phyloP scores from a whole-genome alignment of 2,329 filamentous ascomycete genomes.

The Apiospora hydei region DNA sequence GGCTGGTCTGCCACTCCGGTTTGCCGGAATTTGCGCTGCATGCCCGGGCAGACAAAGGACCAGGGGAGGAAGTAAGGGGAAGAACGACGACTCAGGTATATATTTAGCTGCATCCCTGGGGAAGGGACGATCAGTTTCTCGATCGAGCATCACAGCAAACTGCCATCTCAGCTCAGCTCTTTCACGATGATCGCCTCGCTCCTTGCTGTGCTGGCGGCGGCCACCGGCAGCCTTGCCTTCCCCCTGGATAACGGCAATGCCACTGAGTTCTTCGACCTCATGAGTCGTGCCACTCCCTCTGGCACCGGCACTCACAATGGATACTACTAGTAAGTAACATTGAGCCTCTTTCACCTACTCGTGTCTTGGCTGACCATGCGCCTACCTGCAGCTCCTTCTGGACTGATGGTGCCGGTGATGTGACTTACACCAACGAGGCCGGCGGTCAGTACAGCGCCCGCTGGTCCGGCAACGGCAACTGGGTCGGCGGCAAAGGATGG shows the following conservation, averaged over 20 bases:
- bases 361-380: neutral
- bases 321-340: conserved; percentile 21
- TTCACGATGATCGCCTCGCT: conserved; percentile 8
- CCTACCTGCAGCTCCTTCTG: conserved; percentile 56
- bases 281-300: neutral
- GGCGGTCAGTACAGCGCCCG: conserved; percentile 56
- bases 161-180: neutral
- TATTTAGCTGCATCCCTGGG: neutral
- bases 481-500: conserved; percentile 59
- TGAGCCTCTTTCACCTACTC: neutral
- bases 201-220: conserved; percentile 15
- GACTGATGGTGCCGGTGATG: conserved; percentile 58
- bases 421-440: conserved; percentile 62
- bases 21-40: neutral
- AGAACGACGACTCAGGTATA: neutral
- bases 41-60: neutral
- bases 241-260: conserved; percentile 7
- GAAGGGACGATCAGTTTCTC: neutral
- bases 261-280: conserved; percentile 9
- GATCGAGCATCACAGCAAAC: conserved; percentile 2
- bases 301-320: conserved; percentile 16
- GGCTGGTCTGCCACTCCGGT: neutral
- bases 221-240: conserved; percentile 15
- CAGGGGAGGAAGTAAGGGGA: neutral
- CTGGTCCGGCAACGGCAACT: conserved; percentile 56